Evolutionary conservation across 257 asterid species (phyloP).

Genomic region (Solanum neorickii): DNA sequence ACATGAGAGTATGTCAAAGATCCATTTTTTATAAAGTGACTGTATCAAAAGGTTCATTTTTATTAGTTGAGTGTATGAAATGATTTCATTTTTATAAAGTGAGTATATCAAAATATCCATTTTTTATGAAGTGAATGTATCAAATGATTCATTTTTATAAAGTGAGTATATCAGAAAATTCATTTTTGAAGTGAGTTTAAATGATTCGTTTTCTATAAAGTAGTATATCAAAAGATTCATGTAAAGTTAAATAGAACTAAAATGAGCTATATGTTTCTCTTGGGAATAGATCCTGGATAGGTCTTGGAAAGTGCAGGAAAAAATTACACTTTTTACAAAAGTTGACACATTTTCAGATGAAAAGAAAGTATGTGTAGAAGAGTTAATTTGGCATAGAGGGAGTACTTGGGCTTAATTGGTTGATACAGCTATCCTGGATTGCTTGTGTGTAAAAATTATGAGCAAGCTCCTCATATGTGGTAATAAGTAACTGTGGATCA

Average conservation of each 20-base stretch:
- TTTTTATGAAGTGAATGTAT: not conserved
- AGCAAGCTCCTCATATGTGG: not conserved
- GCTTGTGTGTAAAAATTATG: not conserved
- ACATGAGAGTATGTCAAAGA: not conserved
- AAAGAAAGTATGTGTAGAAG: not conserved
- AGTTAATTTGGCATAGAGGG: not conserved
- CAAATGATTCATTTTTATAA: not conserved
- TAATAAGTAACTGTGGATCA: not conserved
- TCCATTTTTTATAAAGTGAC: not conserved
- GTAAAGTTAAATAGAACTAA: not conserved
- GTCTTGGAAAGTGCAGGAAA: not conserved
- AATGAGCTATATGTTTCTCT: not conserved
- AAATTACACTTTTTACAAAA: not conserved
- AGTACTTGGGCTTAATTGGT: not conserved
- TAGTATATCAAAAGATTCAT: not conserved
- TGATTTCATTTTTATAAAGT: not conserved
- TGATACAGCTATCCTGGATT: not conserved
- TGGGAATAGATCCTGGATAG: not conserved
- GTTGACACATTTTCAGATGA: not conserved
- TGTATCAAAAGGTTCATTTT: not conserved
- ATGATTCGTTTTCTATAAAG: not conserved
- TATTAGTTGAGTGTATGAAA: not conserved
- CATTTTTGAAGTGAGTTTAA: not conserved
- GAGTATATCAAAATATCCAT: not conserved
- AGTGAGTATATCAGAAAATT: not conserved